Evolutionary conservation across 352 stramenopile genomes (phyloP).

Genomic region (Thraustochytrium striatum): DNA sequence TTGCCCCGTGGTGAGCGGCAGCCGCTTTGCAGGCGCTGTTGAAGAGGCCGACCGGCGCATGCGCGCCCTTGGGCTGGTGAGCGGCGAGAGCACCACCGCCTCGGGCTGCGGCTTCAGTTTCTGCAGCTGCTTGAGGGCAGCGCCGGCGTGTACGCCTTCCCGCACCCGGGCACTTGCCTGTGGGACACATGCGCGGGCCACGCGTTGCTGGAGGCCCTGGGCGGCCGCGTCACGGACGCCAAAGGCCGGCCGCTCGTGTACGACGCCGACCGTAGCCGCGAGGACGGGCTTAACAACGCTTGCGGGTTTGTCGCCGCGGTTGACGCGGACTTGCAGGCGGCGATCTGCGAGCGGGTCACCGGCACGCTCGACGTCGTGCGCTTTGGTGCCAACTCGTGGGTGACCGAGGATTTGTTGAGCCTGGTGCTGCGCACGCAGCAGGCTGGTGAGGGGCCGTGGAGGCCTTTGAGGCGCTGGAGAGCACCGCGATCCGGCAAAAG

Average conservation of each 20-base stretch:
- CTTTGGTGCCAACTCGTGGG: too few species aligned
- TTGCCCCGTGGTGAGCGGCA: neutral
- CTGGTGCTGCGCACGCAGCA: too few species aligned
- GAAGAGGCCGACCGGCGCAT: neutral
- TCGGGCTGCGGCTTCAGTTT: conserved; percentile 28
- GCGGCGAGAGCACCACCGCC: neutral
- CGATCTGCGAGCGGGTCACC: neutral
- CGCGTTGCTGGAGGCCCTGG: conserved; percentile 5
- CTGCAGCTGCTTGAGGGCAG: neutral
- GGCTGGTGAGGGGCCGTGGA: too few species aligned
- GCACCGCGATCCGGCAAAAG: neutral
- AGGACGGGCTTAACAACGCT: neutral
- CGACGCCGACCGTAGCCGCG: neutral
- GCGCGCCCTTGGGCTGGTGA: neutral
- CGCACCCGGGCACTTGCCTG: neutral
- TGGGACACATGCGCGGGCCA: conserved; percentile 33
- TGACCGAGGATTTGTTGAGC: too few species aligned
- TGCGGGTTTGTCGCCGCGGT: conserved; percentile 16
- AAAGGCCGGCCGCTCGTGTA: neutral
- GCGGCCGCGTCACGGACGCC: neutral
- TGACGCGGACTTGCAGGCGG: neutral
- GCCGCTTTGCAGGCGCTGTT: neutral
- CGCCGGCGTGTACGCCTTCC: conserved; percentile 20
- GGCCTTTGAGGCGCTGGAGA: too few species aligned
- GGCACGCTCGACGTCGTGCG: too few species aligned